Evolutionary conservation across 306 rosid species (phyloP), one percentile per base, ranked within the genome.

Genomic region (Malus asiatica): DNA sequence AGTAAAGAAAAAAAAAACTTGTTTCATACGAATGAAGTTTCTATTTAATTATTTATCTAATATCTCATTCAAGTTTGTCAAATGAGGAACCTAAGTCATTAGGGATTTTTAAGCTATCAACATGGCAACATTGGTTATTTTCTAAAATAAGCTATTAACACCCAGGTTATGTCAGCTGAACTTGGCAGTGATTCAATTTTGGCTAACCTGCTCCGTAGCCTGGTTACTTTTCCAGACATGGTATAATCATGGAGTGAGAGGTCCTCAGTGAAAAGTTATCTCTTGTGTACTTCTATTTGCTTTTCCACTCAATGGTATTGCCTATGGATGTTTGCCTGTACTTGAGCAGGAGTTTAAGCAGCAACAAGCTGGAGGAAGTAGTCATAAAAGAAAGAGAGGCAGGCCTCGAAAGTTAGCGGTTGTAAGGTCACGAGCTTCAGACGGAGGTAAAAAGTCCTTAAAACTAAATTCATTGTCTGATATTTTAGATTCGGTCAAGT

Each of bases 371-470:
- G 70, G 77, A 2, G 76, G 75, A 76, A 86, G 64, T 78, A 81
- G 75, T 46, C 30, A 64, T 40, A 86, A 86, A 76, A 78, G 89
- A 73, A 86, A 86, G 84, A 83, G 89, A 59, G 89, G 89, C 3
- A 82, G 89, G 32, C 89, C 89, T 45, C 77, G 76, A 19, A 86
- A 83, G 79, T 16, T 81, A 7, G 74, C 69, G 38, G 18, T 51
- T 19, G 15, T 64, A 20, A 38, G 63, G 45, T 27, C 69, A 11
- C 69, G 44, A 66, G 78, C 80, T 40, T 23, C 75, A 48, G 79
- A 63, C 2, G 84, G 33, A 83, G 89, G 89, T 86, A 78, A 23
- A 23, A 1, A 55, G 29, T 38, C 23, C 71, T 76, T 65, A 30
- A 71, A 59, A 66, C 23, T 23, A 57, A 29, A 66, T 59, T 70